phyloP scores from a whole-genome alignment of 768 basidiomycete genomes.

The Psilocybe cubensis region DNA sequence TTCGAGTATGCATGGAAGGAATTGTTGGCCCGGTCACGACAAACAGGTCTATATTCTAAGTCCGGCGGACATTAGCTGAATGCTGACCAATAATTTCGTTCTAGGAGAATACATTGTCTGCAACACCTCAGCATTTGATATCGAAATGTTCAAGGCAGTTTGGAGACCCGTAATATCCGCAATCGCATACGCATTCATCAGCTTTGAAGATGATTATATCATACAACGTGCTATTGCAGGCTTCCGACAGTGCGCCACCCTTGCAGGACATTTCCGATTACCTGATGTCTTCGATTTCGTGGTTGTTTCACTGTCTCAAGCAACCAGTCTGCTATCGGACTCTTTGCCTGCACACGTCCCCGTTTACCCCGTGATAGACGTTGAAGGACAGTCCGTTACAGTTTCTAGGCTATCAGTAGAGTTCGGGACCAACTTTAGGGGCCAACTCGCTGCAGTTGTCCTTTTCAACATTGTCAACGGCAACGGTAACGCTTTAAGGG shows the following conservation, averaged over 20 bases:
- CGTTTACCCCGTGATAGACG: slow-evolving; percentile 86
- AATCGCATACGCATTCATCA: slow-evolving; percentile 94
- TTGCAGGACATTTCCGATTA: slow-evolving; percentile 86
- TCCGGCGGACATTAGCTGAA: not conserved
- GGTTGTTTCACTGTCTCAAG: slow-evolving; percentile 89
- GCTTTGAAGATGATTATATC: slow-evolving; percentile 95
- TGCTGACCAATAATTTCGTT: slow-evolving; percentile 3
- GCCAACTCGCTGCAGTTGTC: slow-evolving; percentile 95
- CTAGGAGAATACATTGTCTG: slow-evolving; percentile 75
- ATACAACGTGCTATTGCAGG: slow-evolving; percentile 94
- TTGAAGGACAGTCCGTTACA: slow-evolving; percentile 88
- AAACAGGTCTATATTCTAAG: slow-evolving; percentile 60
- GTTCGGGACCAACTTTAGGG: slow-evolving; percentile 94
- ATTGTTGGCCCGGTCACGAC: slow-evolving; percentile 77
- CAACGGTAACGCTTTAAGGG: slow-evolving; percentile 90
- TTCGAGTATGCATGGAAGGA: slow-evolving; percentile 99
- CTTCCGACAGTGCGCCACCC: slow-evolving; percentile 94
- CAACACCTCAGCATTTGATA: slow-evolving; percentile 81
- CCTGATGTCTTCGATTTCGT: slow-evolving; percentile 98
- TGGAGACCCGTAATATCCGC: slow-evolving; percentile 96
- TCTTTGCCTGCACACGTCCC: slow-evolving; percentile 70
- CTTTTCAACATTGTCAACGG: slow-evolving; percentile 98
- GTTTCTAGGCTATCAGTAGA: slow-evolving; percentile 91
- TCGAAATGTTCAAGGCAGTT: slow-evolving; percentile 90
- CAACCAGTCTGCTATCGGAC: slow-evolving; percentile 85